These are phyloP conservation scores for Spathaspora sp. DNA, from an alignment of 1,139 yeast genomes.

Conservation along the genomic window DNA sequence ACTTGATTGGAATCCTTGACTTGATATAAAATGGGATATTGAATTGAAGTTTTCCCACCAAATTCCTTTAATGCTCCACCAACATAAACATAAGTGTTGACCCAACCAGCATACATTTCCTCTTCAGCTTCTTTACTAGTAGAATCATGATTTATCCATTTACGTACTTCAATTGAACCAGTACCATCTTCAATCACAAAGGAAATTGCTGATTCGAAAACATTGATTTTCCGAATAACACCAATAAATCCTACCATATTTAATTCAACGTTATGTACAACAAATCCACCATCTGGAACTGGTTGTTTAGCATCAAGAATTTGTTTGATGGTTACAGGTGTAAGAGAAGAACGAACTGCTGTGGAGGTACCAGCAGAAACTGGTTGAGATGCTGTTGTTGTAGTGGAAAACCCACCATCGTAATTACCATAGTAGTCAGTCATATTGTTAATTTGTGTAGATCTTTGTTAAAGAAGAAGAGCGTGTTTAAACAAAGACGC, in stretches of 20 bases:
- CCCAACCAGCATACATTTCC: constrained; percentile 31
- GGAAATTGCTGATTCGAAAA: constrained; percentile 52
- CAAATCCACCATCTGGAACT: constrained; percentile 75
- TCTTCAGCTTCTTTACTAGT: constrained; percentile 34
- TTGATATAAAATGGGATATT: constrained; percentile 59
- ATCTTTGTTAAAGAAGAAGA: constrained; percentile 9
- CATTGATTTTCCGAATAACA: constrained; percentile 58
- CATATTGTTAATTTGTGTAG: constrained; percentile 1
- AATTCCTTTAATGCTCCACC: constrained; percentile 74
- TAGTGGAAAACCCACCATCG: constrained; percentile 28
- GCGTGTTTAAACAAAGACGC: not conserved
- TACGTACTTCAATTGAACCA: constrained; percentile 67
- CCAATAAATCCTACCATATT: constrained; percentile 66
- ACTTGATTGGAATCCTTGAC: constrained; percentile 74
- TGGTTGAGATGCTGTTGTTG: not conserved
- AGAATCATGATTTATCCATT: constrained; percentile 62
- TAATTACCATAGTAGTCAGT: constrained; percentile 18
- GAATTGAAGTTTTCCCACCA: constrained; percentile 64
- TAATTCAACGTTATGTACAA: constrained; percentile 60
- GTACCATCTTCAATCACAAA: constrained; percentile 83
- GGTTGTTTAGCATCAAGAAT: constrained; percentile 64
- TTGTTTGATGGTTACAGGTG: constrained; percentile 86
- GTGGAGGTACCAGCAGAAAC: not conserved
- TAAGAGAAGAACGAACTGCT: constrained; percentile 42
- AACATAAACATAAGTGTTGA: constrained; percentile 59